Evolutionary conservation across 371 early-diverging fungal species (phyloP), one percentile per base, ranked within the genome.

Genomic region (Saksenaea oblongispora): DNA sequence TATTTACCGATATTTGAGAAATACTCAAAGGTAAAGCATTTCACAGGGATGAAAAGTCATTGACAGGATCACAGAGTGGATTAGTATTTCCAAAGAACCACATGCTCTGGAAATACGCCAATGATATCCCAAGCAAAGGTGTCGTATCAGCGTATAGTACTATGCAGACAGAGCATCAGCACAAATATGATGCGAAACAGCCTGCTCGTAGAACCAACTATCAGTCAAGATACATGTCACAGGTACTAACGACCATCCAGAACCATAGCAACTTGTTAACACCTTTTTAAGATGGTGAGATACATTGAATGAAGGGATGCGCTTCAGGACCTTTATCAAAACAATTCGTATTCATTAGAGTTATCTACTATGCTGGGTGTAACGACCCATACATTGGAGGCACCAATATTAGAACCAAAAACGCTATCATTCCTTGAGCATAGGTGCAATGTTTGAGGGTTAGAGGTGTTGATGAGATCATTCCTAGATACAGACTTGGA

Each of bases 81-180:
- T 3, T 59, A 26, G 13, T 11, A n/a, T 59, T 59, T 5, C 44
- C 59, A 26, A 59, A 59, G 31, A 59, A 59, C 31, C 59, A 59
- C 42, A 24, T 37, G 27, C 31, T 59, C 1, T 59, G 44, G 26
- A 59, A 59, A 34, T 59, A 60, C 18, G 53, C 51, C n/a, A 14
- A 39, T 3, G 54, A 60, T 34, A 60, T 60, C 4, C n/a, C 34
- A 51, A 34, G 5, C 34, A 42, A 22, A 15, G 60, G 60, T 15
- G 41, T 39, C 34, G 51, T 34, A 5, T 15, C 13, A 3, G 26
- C 34, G 0, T 60, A 60, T 4, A 42, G 42, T 42, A 60, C 60
- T 1, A 10, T 17, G 14, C 28, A 39, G 9, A 34, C 60, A 2
- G 60, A 60, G 34, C 37, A 60, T 53, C 60, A 60, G 18, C 60